Evolutionary conservation across 768 basidiomycete genomes (phyloP), one percentile per base, ranked within the genome.

Genomic region (Pulveroboletus sp.): DNA sequence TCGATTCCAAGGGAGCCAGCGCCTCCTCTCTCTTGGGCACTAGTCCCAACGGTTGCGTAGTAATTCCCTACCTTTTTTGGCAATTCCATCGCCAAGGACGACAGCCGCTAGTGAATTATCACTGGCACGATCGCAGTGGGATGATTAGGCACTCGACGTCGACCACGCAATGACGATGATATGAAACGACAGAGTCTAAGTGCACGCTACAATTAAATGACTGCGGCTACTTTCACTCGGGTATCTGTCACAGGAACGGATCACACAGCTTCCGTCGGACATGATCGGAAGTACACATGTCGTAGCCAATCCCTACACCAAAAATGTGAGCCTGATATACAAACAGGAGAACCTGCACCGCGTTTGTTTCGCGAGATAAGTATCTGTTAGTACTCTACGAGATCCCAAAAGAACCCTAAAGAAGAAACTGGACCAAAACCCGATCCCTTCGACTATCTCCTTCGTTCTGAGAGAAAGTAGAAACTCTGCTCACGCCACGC

Each of bases 11-110:
- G 17, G 46, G 44, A 32, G 16, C 13, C 13, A 16, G 20, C 6
- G 20, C 26, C 34, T 30, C 34, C 38, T 50, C 36, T 6, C 2
- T 3, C 13, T 39, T 23, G 38, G 37, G 5, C 22, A 13, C 38
- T 16, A 14, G 41, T 37, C 30, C 38, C 51, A 39, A 24, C 14
- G 19, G 54, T 57, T 47, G 54, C 46, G 45, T 58, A 50, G 39
- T 41, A 24, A 37, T 43, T 38, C 45, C 45, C 30, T 47, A 19
- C 60, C 53, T 19, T 34, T 58, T 62, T 55, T 30, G 58, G 57
- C 2, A 55, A 45, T 31, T 16, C 8, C n/a, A 34, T 23, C 17
- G 16, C 13, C 10, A 17, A n/a, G 22, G 34, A 8, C n/a, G n/a
- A 26, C 39, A 6, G 31, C 26, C 31, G 12, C 8, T 13, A 8